phyloP scores from a whole-genome alignment of 148 eudicot species.

The Bassia scoparia region DNA sequence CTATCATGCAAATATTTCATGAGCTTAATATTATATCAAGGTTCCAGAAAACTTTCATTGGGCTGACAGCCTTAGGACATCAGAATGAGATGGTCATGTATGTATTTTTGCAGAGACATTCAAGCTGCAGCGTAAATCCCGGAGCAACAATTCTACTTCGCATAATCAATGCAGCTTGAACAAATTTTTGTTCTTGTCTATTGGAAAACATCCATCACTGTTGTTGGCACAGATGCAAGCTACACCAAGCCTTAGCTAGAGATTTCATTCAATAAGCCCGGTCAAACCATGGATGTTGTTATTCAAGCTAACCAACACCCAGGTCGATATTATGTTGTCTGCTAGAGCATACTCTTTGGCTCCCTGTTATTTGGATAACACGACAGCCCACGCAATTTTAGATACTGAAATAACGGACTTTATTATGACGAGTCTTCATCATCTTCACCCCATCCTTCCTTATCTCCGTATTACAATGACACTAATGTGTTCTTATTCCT shows the following conservation, averaged over 20 bases:
- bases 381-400: constrained; percentile 34
- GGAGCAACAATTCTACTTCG: constrained; percentile 34
- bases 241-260: constrained; percentile 29
- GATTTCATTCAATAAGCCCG: constrained; percentile 25
- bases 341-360: constrained; percentile 29
- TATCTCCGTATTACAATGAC: constrained; percentile 32
- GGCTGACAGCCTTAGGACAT: no score
- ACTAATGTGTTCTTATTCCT: constrained; percentile 29
- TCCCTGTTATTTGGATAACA: constrained; percentile 16
- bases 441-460: constrained; percentile 18
- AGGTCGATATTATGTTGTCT: constrained; percentile 34
- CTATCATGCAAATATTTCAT: no score
- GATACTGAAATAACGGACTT: constrained; percentile 3
- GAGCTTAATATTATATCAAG: no score
- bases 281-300: constrained; percentile 35
- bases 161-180: constrained; percentile 35
- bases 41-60: no score
- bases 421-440: not conserved
- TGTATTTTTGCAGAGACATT: constrained; percentile 31
- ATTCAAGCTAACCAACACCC: constrained; percentile 26
- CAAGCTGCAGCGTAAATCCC: constrained; percentile 19
- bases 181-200: constrained; percentile 20
- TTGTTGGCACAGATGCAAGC: constrained; percentile 32
- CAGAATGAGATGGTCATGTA: no score
- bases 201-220: constrained; percentile 29